Evolutionary conservation across 2,329 filamentous ascomycete species (phyloP).

Genomic region (Scleromitrula shiraiana): DNA sequence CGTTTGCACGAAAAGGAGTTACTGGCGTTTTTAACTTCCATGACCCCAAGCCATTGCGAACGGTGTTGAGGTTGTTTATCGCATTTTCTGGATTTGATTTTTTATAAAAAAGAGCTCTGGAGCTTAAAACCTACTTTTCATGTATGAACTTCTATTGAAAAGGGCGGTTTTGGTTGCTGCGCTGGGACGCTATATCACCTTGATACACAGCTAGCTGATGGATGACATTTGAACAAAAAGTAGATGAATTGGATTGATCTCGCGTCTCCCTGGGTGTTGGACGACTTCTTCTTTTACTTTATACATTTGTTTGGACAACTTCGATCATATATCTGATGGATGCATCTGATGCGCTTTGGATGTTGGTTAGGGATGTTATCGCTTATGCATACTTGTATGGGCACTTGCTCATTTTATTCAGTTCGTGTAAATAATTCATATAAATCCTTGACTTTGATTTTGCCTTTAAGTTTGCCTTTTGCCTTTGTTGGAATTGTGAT

Average conservation of each 20-base stretch:
- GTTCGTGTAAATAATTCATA: conserved; percentile 8
- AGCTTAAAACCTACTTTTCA: conserved; percentile 7
- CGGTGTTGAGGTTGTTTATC: neutral
- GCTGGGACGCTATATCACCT: conserved; percentile 3
- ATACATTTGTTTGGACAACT: conserved; percentile 3
- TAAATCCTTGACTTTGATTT: neutral
- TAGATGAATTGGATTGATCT: conserved; percentile 2
- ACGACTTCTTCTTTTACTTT: neutral
- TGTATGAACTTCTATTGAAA: conserved; percentile 10
- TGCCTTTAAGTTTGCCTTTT: neutral
- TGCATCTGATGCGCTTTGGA: neutral
- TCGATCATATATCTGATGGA: neutral
- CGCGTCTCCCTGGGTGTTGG: conserved; percentile 3
- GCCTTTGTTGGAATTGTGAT: neutral
- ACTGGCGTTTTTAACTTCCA: neutral
- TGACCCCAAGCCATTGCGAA: neutral
- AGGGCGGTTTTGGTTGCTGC: conserved; percentile 3
- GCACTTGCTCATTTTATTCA: conserved; percentile 4
- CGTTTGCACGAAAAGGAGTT: conserved; percentile 8
- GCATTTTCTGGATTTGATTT: neutral
- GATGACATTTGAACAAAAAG: neutral
- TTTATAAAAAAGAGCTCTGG: no score
- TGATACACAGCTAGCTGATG: conserved; percentile 6
- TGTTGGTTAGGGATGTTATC: neutral
- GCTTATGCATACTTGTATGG: neutral